A percentile compares a stretch with the other conserved stretches of the same genome.
Evolutionary conservation across 768 basidiomycete species (phyloP).

Genomic region (Russula griseocarnosa): DNA sequence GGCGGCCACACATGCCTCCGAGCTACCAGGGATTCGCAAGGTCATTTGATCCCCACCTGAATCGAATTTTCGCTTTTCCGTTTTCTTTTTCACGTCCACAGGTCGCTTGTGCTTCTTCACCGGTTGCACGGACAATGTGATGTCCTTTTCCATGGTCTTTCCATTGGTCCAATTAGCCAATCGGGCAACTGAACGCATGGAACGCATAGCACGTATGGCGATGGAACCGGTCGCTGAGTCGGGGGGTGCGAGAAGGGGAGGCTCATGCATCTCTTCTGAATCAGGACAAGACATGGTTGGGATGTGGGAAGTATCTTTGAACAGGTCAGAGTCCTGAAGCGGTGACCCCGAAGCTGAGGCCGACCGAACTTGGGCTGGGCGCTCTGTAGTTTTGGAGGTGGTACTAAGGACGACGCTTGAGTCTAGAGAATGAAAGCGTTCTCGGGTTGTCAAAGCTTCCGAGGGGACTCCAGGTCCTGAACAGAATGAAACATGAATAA

Average conservation of each 20-base stretch:
- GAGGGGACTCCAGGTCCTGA: slow-evolving; percentile 48
- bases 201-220: slow-evolving; percentile 73
- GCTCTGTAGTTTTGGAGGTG: slow-evolving; percentile 27
- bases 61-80: slow-evolving; percentile 22
- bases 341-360: slow-evolving; percentile 25
- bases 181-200: slow-evolving; percentile 65
- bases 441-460: slow-evolving; percentile 35
- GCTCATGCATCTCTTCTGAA: slow-evolving; percentile 23
- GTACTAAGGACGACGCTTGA: slow-evolving; percentile 38
- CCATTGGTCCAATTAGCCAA: slow-evolving; percentile 71
- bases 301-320: not conserved
- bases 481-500: slow-evolving; percentile 10
- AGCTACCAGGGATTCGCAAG: slow-evolving; percentile 52
- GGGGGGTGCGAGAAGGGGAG: slow-evolving; percentile 25
- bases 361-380: slow-evolving; percentile 24
- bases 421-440: slow-evolving; percentile 64
- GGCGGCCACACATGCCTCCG: slow-evolving; percentile 60
- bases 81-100: slow-evolving; percentile 35
- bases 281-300: not conserved
- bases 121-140: slow-evolving; percentile 29
- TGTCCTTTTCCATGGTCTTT: slow-evolving; percentile 39
- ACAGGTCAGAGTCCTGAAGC: slow-evolving; percentile 19
- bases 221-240: slow-evolving; percentile 51
- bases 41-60: slow-evolving; percentile 35
- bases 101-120: slow-evolving; percentile 37